Base-by-base conservation (phyloP, 768 basidiomycete genomes). In the Pulveroboletus sp. region DNA sequence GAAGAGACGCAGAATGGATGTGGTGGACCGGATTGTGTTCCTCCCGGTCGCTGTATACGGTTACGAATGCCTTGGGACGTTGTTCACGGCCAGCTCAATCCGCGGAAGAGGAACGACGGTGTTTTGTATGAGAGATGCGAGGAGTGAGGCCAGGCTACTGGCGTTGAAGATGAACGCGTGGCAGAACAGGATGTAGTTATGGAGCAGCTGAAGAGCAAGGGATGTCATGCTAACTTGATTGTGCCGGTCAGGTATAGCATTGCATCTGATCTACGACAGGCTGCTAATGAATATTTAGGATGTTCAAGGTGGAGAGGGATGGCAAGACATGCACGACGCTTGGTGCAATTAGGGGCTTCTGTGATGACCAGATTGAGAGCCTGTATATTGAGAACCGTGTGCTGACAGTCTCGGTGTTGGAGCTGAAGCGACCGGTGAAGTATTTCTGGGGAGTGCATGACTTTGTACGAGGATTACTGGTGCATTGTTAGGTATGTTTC, bases 361-460 rank as follows among this genome's bases (percentile, higher is more conserved):
- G 6, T 2, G 28, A 43, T 8, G 41, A 43, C 3, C 28, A 43
- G 17, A 18, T 43, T 7, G 41, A 6, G 6, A 43, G 10, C 1
- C 2, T 27, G 39, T 8, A 5, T 2, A 8, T 40, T 8, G 24
- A 40, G 7, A 40, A 40, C 5, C 41, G 41, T 3, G 41, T 30
- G 6, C 8, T 42, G 40, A 41, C 9, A 0, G 3, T 40, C 5
- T 40, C 26, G 3, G 2, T 39, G 1, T 54, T 46, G 4, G 46
- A 56, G 6, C 15, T 57, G 39, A 51, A 48, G 35, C 49, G 52
- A 0, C 57, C 49, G 0, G 55, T 58, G 18, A 28, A 35, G 14
- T 59, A 48, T 15, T 59, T 60, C 18, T 56, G 57, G 55, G 46
- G 55, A 0, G 28, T 59, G 6, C 52, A 60, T 21, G 59, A 57